Evolutionary conservation across 192 early-diverging fungal species (phyloP).

Genomic region (Gryganskiella cystojenkinii): DNA sequence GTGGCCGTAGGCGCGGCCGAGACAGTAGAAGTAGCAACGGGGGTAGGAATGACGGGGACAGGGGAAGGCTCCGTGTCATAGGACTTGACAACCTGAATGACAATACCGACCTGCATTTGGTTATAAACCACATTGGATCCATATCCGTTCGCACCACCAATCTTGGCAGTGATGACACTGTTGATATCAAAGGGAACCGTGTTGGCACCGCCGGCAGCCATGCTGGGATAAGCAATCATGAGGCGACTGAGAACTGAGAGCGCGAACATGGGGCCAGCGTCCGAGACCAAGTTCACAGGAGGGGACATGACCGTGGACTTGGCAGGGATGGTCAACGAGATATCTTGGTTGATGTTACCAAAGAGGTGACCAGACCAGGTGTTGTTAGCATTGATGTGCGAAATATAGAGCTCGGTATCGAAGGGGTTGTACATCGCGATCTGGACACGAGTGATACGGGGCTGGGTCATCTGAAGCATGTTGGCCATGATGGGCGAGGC

Average conservation of each 20-base stretch:
- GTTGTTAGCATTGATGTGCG: conserved; percentile 51
- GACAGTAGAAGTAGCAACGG: background rate
- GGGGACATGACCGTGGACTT: conserved; percentile 27
- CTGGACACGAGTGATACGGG: conserved; percentile 36
- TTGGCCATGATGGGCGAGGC: conserved; percentile 20
- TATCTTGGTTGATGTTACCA: conserved; percentile 58
- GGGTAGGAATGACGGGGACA: too few relatives aligned
- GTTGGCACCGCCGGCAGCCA: conserved; percentile 3
- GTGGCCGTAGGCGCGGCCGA: background rate
- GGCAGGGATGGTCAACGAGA: conserved; percentile 45
- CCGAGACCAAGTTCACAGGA: conserved; percentile 23
- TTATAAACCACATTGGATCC: conserved; percentile 24
- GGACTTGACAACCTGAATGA: conserved; percentile 2
- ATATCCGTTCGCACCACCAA: conserved; percentile 39
- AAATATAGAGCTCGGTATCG: conserved; percentile 57
- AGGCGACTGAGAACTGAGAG: conserved; percentile 7
- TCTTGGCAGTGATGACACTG: conserved; percentile 13
- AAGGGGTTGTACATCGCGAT: conserved; percentile 67
- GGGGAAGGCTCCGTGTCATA: too few relatives aligned
- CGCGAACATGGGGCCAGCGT: conserved; percentile 17
- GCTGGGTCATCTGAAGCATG: conserved; percentile 21
- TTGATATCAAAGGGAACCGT: conserved; percentile 31
- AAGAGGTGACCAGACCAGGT: conserved; percentile 53
- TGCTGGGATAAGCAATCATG: conserved; percentile 14
- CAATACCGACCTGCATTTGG: conserved; percentile 16